A percentile compares a stretch with the other conserved stretches of the same genome.
These are phyloP conservation scores for Vitis rotundifolia DNA, from an alignment of 164 flowering plant genomes.

Conservation along the genomic window DNA sequence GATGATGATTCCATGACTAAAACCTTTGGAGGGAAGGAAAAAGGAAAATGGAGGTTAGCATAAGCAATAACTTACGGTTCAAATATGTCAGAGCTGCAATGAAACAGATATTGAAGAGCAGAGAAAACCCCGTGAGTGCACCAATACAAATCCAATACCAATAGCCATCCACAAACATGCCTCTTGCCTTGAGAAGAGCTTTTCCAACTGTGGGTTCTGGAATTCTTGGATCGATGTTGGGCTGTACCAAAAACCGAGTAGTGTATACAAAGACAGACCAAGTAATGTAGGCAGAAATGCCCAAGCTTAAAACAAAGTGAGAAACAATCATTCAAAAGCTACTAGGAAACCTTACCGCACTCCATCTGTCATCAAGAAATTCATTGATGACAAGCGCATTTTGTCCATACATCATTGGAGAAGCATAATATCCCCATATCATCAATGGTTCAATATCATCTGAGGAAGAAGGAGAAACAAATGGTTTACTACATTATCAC, in stretches of 20 bases:
- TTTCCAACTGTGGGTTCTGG: slow-evolving; percentile 41
- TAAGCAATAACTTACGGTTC: slow-evolving; percentile 33
- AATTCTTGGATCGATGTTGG: slow-evolving; percentile 19
- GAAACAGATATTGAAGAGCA: slow-evolving; percentile 52
- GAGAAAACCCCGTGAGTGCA: slow-evolving; percentile 45
- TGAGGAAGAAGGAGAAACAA: slow-evolving; percentile 7
- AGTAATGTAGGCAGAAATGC: background rate
- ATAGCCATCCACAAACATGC: slow-evolving; percentile 36
- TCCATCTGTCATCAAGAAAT: slow-evolving; percentile 62
- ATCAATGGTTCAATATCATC: slow-evolving; percentile 53
- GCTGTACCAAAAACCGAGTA: slow-evolving; percentile 22
- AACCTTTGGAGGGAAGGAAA: no score
- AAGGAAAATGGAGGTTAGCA: no score
- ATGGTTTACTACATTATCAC: no score
- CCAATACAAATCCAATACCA: slow-evolving; percentile 59
- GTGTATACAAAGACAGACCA: background rate
- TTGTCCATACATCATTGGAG: slow-evolving; percentile 60
- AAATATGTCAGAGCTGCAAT: slow-evolving; percentile 40
- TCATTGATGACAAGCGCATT: slow-evolving; percentile 58
- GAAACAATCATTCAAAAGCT: background rate
- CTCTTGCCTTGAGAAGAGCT: slow-evolving; percentile 44
- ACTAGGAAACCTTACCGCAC: slow-evolving; percentile 28
- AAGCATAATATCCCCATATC: slow-evolving; percentile 58
- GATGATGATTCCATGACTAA: background rate
- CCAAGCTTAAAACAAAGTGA: slow-evolving; percentile 1